These are phyloP conservation scores for Scenedesmus sp. DNA, from an alignment of 163 green algal species.

Conservation along the genomic window DNA sequence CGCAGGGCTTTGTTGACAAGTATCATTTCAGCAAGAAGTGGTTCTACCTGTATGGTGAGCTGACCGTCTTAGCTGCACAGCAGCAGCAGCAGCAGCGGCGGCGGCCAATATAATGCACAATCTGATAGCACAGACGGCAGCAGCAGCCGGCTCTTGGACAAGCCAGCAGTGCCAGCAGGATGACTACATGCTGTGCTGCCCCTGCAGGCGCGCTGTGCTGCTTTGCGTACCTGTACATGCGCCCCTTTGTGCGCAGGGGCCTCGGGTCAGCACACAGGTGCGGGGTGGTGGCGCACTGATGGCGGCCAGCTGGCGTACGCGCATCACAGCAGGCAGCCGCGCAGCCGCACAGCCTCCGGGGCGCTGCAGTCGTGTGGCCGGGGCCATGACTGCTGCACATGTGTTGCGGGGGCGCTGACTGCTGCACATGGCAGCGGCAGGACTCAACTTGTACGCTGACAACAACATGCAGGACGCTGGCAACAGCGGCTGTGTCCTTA, in stretches of 20 bases:
- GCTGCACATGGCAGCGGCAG: too few relatives aligned
- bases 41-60: constrained; percentile 83
- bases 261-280: constrained; percentile 83
- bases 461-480: too few relatives aligned
- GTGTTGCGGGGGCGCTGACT: too few relatives aligned
- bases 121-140: not conserved
- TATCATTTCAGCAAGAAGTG: constrained; percentile 85
- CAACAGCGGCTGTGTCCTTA: not conserved
- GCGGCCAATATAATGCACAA: too few relatives aligned
- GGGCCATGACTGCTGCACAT: too few relatives aligned
- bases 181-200: not conserved
- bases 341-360: too few relatives aligned
- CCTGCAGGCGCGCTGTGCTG: constrained; percentile 74
- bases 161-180: not conserved
- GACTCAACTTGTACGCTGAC: too few relatives aligned
- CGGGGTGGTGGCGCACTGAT: not conserved
- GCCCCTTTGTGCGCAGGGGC: constrained; percentile 77
- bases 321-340: too few relatives aligned
- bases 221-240: constrained; percentile 87
- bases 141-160: not conserved
- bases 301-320: not conserved
- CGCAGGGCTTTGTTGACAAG: constrained; percentile 70
- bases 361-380: too few relatives aligned
- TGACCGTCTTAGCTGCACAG: not conserved
- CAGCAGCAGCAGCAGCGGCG: not conserved